Base-by-base conservation (phyloP, 768 basidiomycete genomes). In the Austroboletus eburneus region DNA sequence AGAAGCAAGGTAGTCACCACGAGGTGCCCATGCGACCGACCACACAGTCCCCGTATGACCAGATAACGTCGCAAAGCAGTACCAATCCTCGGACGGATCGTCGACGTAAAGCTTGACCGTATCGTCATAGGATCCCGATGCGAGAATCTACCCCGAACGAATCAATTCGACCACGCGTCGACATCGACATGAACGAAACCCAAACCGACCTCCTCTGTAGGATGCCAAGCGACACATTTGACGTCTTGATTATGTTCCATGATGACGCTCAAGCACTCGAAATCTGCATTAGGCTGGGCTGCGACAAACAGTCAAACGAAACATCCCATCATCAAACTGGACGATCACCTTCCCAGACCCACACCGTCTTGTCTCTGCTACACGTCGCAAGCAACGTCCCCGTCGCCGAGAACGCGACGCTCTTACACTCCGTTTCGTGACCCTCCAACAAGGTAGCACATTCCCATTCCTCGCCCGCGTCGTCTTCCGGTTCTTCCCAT, bases 211-310 rank as follows among this genome's bases (percentile, higher is more conserved):
- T 98, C 94, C 72, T 97, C 93, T 5, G 72, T 78, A 7, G 96
- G 95, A 70, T 98, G 92, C 93, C 93, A 99, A 12, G 87, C 79
- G 10, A 99, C 83, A 48, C 76, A 86, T 68, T 99, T 99, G 44
- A 99, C 93, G 59, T 99, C 96, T 68, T 98, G 95, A 2, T 77
- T 78, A 59, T 99, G 96, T 55, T 98, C 93, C 91, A 97, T 96
- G 55, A 95, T 71, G 32, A 99, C 96, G 18, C 83, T 83, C 69
- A 97, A 78, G 61, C 93, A 96, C 57, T 97, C 94, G 50, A 95
- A 96, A 55, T 98, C 94, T 13, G 83, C 72, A 60, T 97, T 92
- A 9, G 92, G 91, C 46, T 88, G 85, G 2, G 88, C 94, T 94
- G 54, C 8, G 24, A 17, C 13, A 32, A 22, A 36, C 30, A 6